Conservation (phyloP, 2,329 filamentous ascomycete species). For the Cordyceps cicadae region DNA sequence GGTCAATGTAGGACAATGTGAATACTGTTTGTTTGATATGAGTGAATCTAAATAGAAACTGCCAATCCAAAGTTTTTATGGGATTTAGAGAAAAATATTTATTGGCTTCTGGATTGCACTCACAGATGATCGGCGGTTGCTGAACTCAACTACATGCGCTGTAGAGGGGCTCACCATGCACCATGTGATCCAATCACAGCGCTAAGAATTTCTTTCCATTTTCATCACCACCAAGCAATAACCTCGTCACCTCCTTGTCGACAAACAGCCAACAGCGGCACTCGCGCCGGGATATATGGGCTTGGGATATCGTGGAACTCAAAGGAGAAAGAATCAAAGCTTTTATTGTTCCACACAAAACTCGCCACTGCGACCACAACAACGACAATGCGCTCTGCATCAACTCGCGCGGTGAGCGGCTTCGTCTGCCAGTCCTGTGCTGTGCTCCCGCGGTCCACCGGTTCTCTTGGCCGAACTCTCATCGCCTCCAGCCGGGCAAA, state of each 20-base stretch:
- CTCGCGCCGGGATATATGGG: neutral
- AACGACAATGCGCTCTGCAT: constrained; percentile 31
- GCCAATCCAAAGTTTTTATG: no score
- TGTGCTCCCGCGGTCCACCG: constrained; percentile 19
- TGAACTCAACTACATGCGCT: neutral
- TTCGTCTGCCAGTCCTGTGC: constrained; percentile 39
- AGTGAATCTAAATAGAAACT: no score
- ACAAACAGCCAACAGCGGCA: neutral
- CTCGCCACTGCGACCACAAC: constrained; percentile 14
- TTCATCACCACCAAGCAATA: neutral
- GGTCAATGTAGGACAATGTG: neutral
- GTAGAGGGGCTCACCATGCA: neutral
- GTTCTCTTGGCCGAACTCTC: constrained; percentile 19
- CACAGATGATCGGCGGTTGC: neutral
- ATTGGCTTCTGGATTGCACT: no score
- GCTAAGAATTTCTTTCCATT: constrained; percentile 8
- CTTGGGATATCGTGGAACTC: neutral
- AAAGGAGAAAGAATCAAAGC: neutral
- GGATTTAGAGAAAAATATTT: no score
- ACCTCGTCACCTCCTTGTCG: neutral
- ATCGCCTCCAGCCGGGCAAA: constrained; percentile 7
- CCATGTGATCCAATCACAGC: neutral
- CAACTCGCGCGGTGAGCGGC: constrained; percentile 24
- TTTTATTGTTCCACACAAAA: no score
- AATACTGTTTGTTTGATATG: neutral